Evolutionary conservation across 306 rosid species (phyloP).

Genomic region (Clitoria ternatea): DNA sequence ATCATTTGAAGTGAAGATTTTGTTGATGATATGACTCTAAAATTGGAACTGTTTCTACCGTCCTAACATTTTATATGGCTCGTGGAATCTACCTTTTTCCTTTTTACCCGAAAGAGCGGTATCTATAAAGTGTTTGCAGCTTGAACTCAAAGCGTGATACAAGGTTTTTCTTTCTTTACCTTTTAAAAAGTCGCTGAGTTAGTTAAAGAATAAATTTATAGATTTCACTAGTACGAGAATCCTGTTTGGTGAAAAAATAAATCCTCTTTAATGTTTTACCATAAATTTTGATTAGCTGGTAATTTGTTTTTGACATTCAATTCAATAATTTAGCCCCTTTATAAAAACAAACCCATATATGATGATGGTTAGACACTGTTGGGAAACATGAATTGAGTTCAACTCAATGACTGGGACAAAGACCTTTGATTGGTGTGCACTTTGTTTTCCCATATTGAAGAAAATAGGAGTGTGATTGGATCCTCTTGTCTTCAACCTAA

Average conservation of each 20-base stretch:
- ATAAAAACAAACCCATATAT: not conserved
- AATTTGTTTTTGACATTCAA: too few species aligned
- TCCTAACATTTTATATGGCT: slow-evolving; percentile 12
- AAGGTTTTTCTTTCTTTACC: not conserved
- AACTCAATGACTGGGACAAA: slow-evolving; percentile 10
- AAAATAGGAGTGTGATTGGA: slow-evolving; percentile 21
- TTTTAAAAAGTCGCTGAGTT: not conserved
- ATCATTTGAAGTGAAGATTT: slow-evolving; percentile 74
- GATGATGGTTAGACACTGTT: slow-evolving; percentile 14
- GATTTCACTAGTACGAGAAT: too few species aligned
- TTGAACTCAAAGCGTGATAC: slow-evolving; percentile 1
- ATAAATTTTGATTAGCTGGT: too few species aligned
- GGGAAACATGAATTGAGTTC: slow-evolving; percentile 26
- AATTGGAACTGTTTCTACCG: slow-evolving; percentile 22
- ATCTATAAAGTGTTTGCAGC: slow-evolving; percentile 15
- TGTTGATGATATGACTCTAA: slow-evolving; percentile 19
- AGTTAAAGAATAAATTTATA: too few species aligned
- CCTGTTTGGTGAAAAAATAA: too few species aligned
- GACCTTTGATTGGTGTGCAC: slow-evolving; percentile 28
- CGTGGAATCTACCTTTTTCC: slow-evolving; percentile 19
- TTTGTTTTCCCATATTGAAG: slow-evolving; percentile 17
- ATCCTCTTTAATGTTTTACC: too few species aligned
- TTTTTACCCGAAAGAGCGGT: slow-evolving; percentile 24
- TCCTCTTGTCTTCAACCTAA: slow-evolving; percentile 58
- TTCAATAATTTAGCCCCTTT: not conserved